Evolutionary conservation across 148 eudicot species (phyloP).

Genomic region (Spergularia bocconei): DNA sequence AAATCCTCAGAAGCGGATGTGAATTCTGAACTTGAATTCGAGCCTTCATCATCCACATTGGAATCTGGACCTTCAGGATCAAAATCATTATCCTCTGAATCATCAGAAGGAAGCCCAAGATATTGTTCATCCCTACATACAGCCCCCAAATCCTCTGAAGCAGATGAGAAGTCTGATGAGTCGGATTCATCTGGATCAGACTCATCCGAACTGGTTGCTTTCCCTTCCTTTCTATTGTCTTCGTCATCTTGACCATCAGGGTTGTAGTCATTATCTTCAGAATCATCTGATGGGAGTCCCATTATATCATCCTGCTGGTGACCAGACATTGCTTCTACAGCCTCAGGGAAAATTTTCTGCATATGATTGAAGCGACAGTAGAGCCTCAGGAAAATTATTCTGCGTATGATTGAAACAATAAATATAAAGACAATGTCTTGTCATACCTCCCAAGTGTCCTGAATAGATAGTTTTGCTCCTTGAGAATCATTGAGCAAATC

Average conservation of each 20-base stretch:
- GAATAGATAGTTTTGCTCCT: constrained; percentile 52
- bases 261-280: constrained; percentile 76
- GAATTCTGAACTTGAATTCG: constrained; percentile 82
- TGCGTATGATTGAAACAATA: constrained; percentile 30
- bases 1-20: constrained; percentile 88
- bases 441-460: constrained; percentile 84
- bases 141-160: constrained; percentile 54
- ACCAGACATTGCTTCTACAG: constrained; percentile 52
- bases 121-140: constrained; percentile 35
- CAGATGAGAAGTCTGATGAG: constrained; percentile 53
- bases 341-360: constrained; percentile 91
- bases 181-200: constrained; percentile 31
- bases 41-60: constrained; percentile 41
- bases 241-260: constrained; percentile 58
- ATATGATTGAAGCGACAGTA: constrained; percentile 21
- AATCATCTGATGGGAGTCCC: constrained; percentile 84
- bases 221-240: constrained; percentile 34
- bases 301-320: constrained; percentile 47
- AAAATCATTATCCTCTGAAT: constrained; percentile 89
- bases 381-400: constrained; percentile 44
- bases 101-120: constrained; percentile 76
- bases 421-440: constrained; percentile 2
- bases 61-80: constrained; percentile 56
- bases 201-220: constrained; percentile 54
- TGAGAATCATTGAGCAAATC: constrained; percentile 73